Base-by-base conservation (phyloP, 176 grass and related monocot genomes). In the Urochloa ruziziensis region DNA sequence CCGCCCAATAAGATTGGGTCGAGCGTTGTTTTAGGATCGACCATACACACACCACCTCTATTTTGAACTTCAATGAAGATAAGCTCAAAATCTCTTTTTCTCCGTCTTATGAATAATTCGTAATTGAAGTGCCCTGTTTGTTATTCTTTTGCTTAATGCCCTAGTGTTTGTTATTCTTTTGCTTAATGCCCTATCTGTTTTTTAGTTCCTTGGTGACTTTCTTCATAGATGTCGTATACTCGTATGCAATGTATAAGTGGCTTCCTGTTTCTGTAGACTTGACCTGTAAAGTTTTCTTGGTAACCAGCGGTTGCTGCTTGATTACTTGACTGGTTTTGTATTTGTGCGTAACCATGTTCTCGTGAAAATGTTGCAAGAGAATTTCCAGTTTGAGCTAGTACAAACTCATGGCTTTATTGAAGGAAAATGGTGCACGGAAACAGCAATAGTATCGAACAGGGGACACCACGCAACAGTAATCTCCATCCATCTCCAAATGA, bases 1-100 rank as follows among this genome's bases (percentile, higher is more conserved):
- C 67, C 62, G 66, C 86, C 86, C 81, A 97, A 91, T 94, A 94
- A 97, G 74, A 91, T 88, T 85, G 69, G 86, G 86, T 94, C 86
- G 88, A 92, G 89, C 82, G 82, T 53, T 86, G 83, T 84, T 90
- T 87, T 89, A 93, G 75, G 89, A 93, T 86, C 81, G 90, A 86
- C 86, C 86, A 67, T 86, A 83, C 70, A 80, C 70, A 80, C 85
- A 59, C 7, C 29, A 32, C 34, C 28, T 69, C 75, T 86, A 19
- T 74, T 70, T 80, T 67, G 57, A 62, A 68, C 80, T 80, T 43
- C 56, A 82, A 73, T 47, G 83, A 73, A 90, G 73, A 74, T 67
- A 71, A 79, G 46, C 47, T 28, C 0, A 33, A 43, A 3, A 23
- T 72, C 2, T 72, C 46, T 40, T 77, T 52, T 56, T 8, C 16